Evolutionary conservation across 2,329 filamentous ascomycete species (phyloP).

Genomic region (Lecanicillium sp.): DNA sequence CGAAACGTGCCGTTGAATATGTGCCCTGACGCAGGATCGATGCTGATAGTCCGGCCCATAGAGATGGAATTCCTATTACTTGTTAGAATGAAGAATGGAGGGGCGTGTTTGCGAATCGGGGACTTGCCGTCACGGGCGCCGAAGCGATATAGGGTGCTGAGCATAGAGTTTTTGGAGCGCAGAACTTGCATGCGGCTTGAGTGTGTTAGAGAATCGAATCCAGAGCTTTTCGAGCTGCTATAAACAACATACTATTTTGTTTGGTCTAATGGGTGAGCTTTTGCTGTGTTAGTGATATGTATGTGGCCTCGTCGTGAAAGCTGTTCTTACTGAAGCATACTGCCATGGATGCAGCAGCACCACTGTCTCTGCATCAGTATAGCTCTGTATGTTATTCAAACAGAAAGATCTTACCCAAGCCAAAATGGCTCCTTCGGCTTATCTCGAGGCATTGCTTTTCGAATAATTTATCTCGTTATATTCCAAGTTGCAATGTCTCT

Average conservation of each 20-base stretch:
- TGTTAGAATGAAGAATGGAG: too few species aligned
- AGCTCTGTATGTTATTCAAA: neutral
- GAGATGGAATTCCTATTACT: slow-evolving; percentile 20
- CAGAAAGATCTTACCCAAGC: slow-evolving; percentile 27
- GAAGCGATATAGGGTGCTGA: slow-evolving; percentile 27
- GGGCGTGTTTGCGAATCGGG: too few species aligned
- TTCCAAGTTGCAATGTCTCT: too few species aligned
- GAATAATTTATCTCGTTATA: too few species aligned
- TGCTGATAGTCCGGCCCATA: slow-evolving; percentile 34
- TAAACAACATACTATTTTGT: slow-evolving; percentile 33
- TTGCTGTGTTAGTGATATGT: neutral
- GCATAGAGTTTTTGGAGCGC: slow-evolving; percentile 30
- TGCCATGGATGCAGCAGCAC: slow-evolving; percentile 35
- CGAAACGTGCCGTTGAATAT: slow-evolving; percentile 36
- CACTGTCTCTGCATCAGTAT: slow-evolving; percentile 16
- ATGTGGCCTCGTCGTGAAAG: neutral
- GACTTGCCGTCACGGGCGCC: slow-evolving; percentile 27
- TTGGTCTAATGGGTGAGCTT: slow-evolving; percentile 35
- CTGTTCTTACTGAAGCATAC: slow-evolving; percentile 34
- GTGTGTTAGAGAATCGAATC: neutral
- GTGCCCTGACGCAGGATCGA: slow-evolving; percentile 35
- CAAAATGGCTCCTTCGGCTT: slow-evolving; percentile 33
- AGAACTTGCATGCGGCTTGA: slow-evolving; percentile 36
- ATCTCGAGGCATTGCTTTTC: slow-evolving; percentile 5
- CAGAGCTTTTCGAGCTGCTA: too few species aligned